A percentile compares a stretch with the other conserved stretches of the same genome.
Conservation (phyloP, 1,284 basidiomycete species). For the Coniophora puteana region DNA sequence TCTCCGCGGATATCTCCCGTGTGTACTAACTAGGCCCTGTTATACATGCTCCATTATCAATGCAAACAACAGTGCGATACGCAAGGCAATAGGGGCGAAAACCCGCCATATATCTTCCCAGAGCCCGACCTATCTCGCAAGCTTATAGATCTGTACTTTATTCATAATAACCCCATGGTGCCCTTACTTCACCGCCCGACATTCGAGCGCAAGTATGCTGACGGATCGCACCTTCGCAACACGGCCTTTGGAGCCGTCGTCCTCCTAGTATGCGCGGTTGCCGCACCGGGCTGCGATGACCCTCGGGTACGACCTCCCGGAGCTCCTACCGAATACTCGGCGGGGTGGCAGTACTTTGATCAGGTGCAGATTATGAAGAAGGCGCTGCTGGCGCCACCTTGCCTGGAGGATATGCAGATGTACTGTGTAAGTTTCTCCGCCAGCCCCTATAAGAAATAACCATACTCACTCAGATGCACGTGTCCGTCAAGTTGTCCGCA, state of each 20-base stretch:
- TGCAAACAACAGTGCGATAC: conserved; percentile 54
- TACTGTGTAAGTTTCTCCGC: conserved; percentile 35
- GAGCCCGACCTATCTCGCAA: conserved; percentile 54
- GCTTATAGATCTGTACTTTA: conserved; percentile 73
- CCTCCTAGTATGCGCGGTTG: conserved; percentile 74
- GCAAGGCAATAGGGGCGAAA: conserved; percentile 12
- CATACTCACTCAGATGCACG: background rate
- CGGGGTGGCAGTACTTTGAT: conserved; percentile 75
- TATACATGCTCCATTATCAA: no score
- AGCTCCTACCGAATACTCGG: conserved; percentile 42
- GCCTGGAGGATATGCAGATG: conserved; percentile 59
- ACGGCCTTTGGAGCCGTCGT: conserved; percentile 64
- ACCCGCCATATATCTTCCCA: conserved; percentile 44
- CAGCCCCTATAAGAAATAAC: background rate
- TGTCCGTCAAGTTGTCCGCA: conserved; percentile 43
- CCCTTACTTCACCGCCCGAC: conserved; percentile 79
- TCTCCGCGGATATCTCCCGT: background rate
- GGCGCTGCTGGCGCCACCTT: conserved; percentile 45
- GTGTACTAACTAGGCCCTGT: conserved; percentile 5
- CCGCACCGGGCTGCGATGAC: conserved; percentile 65
- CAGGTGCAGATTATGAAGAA: conserved; percentile 53
- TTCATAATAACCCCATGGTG: conserved; percentile 52
- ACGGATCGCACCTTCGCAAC: conserved; percentile 56
- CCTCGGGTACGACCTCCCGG: conserved; percentile 50
- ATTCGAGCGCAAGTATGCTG: conserved; percentile 61